phyloP scores from a whole-genome alignment of 2,329 filamentous ascomycete genomes.

The Myriosclerotinia curreyana region DNA sequence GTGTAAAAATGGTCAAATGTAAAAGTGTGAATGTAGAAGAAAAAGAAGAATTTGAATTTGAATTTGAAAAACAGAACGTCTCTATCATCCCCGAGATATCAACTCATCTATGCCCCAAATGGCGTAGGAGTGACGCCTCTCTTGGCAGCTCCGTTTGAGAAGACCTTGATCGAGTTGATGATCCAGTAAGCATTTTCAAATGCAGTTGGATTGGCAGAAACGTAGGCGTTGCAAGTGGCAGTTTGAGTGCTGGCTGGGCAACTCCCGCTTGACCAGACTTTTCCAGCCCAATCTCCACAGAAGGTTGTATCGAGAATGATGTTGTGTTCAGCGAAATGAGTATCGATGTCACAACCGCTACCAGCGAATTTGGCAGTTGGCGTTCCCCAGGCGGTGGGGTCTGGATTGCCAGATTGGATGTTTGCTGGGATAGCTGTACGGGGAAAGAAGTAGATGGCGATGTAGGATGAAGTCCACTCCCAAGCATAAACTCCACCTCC shows the following conservation, averaged over 20 bases:
- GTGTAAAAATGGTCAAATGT: background rate
- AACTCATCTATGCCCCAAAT: conserved; percentile 1
- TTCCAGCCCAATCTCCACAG: conserved; percentile 81
- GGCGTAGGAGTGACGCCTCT: conserved; percentile 20
- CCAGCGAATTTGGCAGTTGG: conserved; percentile 68
- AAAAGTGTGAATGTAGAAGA: background rate
- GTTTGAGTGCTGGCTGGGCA: conserved; percentile 56
- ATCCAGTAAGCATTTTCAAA: conserved; percentile 77
- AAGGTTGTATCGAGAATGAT: conserved; percentile 82
- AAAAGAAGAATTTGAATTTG: background rate
- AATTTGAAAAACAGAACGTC: background rate
- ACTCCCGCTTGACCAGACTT: conserved; percentile 58
- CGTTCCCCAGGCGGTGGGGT: conserved; percentile 62
- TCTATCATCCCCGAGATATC: background rate
- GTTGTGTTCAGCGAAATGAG: conserved; percentile 67
- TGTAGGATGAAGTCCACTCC: conserved; percentile 70
- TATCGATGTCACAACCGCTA: conserved; percentile 67
- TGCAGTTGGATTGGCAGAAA: conserved; percentile 63
- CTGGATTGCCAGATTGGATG: conserved; percentile 56
- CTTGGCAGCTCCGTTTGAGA: conserved; percentile 23
- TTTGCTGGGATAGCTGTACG: conserved; percentile 62
- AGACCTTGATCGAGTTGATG: conserved; percentile 52
- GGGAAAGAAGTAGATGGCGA: conserved; percentile 81
- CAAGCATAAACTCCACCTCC: conserved; percentile 70
- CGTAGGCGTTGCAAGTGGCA: conserved; percentile 66